Evolutionary conservation across 2,329 filamentous ascomycete genomes (phyloP), one percentile per base, ranked within the genome.

Genomic region (Sclerotinia minor): DNA sequence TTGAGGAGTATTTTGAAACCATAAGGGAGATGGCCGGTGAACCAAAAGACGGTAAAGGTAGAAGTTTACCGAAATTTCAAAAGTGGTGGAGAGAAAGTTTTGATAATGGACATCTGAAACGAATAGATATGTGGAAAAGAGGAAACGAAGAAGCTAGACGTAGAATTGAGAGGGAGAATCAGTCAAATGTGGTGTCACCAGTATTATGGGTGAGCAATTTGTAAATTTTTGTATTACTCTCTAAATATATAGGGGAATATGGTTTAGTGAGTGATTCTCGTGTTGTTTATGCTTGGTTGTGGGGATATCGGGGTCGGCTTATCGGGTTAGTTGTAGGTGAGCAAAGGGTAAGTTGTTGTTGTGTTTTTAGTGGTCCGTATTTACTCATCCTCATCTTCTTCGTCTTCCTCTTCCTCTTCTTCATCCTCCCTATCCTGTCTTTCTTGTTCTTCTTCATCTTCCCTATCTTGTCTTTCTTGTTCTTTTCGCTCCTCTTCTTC

Each of bases 1-100:
- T 90, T 73, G 83, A 87, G 70, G 82, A 85, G 19, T 90, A 90
- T 73, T 90, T 90, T 71, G 85, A 90, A 75, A 79, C 78, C 1
- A 69, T 88, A 21, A 79, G 85, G 41, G 71, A 68, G 24, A 70
- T 87, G 32, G 83, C 84, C 1, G 84, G 84, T 0, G 80, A 83
- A 54, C 79, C 79, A 0, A 76, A 76, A 19, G 71, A 78, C 1
- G 82, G 79, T 0, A 75, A 79, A 24, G 84, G 84, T 2, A 79
- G 84, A 53, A 73, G 73, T 65, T 71, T 84, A 68, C 82, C 83
- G 1, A 76, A 71, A 65, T 86, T 82, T 53, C 77, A 79, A 47
- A 75, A 77, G 58, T 78, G 76, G 68, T 86, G 84, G 84, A 77
- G 80, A 50, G 78, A 80, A 26, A 76, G 75, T 0, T 88, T 88